Percentiles rank a stretch among this genome's conserved stretches.
These are phyloP conservation scores for Alternaria ethzedia DNA, from an alignment of 2,329 filamentous ascomycete species.

Conservation along the genomic window DNA sequence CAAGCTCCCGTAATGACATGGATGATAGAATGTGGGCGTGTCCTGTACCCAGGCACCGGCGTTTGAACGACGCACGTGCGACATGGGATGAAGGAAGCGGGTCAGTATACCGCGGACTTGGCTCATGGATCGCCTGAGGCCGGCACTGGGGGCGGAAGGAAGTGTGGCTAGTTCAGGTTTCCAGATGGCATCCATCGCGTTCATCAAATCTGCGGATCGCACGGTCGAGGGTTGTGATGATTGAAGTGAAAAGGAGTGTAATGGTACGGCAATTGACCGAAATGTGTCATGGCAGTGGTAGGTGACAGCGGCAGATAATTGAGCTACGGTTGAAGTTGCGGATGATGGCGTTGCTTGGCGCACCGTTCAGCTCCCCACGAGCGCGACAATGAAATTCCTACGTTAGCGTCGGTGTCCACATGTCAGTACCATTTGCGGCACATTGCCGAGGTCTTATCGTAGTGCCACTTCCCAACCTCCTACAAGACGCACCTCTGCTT, in stretches of 20 bases:
- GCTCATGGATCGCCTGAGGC: not conserved
- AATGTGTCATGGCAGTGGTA: not conserved
- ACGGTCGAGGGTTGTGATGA: not conserved
- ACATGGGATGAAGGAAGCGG: not conserved
- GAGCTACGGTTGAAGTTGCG: not conserved
- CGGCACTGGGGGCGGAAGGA: not conserved
- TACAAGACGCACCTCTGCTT: not conserved
- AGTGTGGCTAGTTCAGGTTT: not conserved
- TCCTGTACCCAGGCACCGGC: not conserved
- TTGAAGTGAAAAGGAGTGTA: not conserved
- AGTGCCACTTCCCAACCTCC: not conserved
- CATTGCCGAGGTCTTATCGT: not conserved
- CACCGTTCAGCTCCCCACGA: not conserved
- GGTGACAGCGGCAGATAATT: not conserved
- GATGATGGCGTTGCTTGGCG: not conserved
- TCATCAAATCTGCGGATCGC: not conserved
- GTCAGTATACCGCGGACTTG: not conserved
- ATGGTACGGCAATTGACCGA: not conserved
- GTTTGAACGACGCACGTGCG: slow-evolving; percentile 2
- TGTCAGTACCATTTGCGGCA: not conserved
- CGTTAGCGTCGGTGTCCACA: not conserved
- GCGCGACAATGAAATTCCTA: not conserved
- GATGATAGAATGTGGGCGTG: not conserved
- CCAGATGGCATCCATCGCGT: not conserved
- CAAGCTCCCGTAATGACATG: not conserved